These are phyloP conservation scores for Rhododendron mucronatum DNA, from an alignment of 148 eudicot species.

Conservation along the genomic window DNA sequence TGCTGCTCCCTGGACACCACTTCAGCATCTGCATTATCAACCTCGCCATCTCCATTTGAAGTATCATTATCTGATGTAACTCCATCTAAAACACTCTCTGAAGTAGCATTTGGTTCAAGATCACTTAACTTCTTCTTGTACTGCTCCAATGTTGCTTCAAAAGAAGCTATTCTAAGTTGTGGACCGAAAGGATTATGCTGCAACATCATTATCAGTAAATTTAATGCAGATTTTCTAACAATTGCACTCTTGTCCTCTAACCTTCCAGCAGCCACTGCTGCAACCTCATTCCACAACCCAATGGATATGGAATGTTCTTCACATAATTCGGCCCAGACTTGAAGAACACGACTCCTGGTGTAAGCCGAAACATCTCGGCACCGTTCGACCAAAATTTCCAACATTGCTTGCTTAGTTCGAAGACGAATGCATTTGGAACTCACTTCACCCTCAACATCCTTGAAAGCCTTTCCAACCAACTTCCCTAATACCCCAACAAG, in stretches of 20 bases:
- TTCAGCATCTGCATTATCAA: slow-evolving; percentile 38
- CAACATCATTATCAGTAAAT: slow-evolving; percentile 82
- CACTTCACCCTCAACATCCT: slow-evolving; percentile 80
- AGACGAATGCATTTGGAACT: slow-evolving; percentile 82
- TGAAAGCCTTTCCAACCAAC: slow-evolving; percentile 80
- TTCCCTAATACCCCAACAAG: slow-evolving; percentile 89
- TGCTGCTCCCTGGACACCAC: slow-evolving; percentile 33
- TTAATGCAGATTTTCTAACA: slow-evolving; percentile 89
- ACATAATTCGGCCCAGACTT: slow-evolving; percentile 92
- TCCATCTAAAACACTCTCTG: slow-evolving; percentile 36
- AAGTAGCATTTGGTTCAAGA: slow-evolving; percentile 53
- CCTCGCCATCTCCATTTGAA: slow-evolving; percentile 51
- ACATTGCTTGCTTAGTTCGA: slow-evolving; percentile 95
- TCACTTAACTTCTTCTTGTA: slow-evolving; percentile 75
- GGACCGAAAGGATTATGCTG: slow-evolving; percentile 99
- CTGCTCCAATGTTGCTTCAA: slow-evolving; percentile 81
- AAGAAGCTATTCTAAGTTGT: slow-evolving; percentile 77
- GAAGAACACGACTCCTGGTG: slow-evolving; percentile 93
- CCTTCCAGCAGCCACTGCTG: slow-evolving; percentile 85
- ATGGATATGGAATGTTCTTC: slow-evolving; percentile 88
- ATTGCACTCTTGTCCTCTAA: slow-evolving; percentile 92
- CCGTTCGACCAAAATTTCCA: slow-evolving; percentile 83
- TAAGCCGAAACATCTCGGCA: slow-evolving; percentile 97
- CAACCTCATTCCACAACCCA: slow-evolving; percentile 96
- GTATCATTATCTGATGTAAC: slow-evolving; percentile 33